Percentiles rank a stretch among this genome's conserved stretches.
phyloP scores from a whole-genome alignment of 2,329 filamentous ascomycete species.

The Colletotrichum lentis region DNA sequence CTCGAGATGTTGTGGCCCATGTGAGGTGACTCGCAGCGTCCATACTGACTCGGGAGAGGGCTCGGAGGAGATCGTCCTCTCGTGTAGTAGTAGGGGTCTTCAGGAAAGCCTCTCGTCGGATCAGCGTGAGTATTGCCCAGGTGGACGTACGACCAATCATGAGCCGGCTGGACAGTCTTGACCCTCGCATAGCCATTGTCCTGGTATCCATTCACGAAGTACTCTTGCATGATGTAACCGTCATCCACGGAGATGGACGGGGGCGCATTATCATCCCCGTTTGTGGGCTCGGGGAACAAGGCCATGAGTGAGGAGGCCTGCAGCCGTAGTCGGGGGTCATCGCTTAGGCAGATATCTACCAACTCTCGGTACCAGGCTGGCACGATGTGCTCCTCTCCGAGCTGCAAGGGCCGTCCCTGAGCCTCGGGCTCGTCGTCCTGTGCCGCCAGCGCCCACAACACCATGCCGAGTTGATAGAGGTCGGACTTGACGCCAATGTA shows the following conservation, averaged over 20 bases:
- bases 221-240: constrained; percentile 51
- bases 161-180: constrained; percentile 53
- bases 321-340: constrained; percentile 74
- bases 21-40: constrained; percentile 46
- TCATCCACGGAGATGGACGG: constrained; percentile 54
- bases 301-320: constrained; percentile 76
- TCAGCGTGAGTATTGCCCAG: constrained; percentile 50
- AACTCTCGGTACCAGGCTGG: constrained; percentile 82
- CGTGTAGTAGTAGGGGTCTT: constrained; percentile 57
- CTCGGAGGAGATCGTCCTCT: constrained; percentile 65
- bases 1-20: constrained; percentile 45
- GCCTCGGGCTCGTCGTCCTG: constrained; percentile 90
- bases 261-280: constrained; percentile 32
- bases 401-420: constrained; percentile 73
- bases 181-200: constrained; percentile 48
- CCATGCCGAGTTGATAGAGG: constrained; percentile 95
- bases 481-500: constrained; percentile 99
- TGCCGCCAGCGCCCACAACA: constrained; percentile 89
- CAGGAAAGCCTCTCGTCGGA: constrained; percentile 46
- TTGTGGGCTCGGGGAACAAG: constrained; percentile 65
- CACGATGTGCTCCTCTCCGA: constrained; percentile 67
- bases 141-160: constrained; percentile 54
- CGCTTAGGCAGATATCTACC: constrained; percentile 78
- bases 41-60: constrained; percentile 56
- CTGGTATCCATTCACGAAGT: constrained; percentile 49